Conservation (phyloP, 768 basidiomycete species). For the Chalciporus pseudorubinellus region DNA sequence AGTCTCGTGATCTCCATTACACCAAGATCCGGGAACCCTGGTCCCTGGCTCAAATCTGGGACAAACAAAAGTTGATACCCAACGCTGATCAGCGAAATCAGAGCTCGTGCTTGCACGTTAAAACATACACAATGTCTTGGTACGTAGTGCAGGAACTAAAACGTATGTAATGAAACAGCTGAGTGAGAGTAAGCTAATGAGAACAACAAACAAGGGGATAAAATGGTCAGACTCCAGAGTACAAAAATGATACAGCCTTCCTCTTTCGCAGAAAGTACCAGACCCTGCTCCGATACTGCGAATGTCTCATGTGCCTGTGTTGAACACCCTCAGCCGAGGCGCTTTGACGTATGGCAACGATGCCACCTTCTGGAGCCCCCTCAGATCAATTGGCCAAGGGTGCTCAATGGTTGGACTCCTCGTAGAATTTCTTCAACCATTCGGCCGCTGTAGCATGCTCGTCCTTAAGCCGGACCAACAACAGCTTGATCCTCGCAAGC, state of each 20-base stretch:
- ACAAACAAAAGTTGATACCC: too few species aligned
- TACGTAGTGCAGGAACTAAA: constrained; percentile 17
- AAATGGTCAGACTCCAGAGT: constrained; percentile 24
- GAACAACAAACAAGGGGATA: constrained; percentile 14
- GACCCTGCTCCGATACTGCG: constrained; percentile 14
- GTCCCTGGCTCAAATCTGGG: background rate
- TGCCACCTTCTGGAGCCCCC: constrained; percentile 2
- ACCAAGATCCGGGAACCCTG: constrained; percentile 11
- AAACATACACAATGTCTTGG: constrained; percentile 23
- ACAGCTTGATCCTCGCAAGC: constrained; percentile 50
- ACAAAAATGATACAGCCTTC: constrained; percentile 25
- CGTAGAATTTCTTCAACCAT: constrained; percentile 52
- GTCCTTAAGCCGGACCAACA: constrained; percentile 57
- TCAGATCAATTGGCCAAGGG: background rate
- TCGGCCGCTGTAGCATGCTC: constrained; percentile 69
- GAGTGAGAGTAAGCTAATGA: constrained; percentile 19
- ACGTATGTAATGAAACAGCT: constrained; percentile 21
- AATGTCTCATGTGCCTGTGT: constrained; percentile 11
- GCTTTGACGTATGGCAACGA: constrained; percentile 14
- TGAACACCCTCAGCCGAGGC: constrained; percentile 4
- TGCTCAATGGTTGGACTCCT: constrained; percentile 3
- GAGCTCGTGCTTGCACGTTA: constrained; percentile 21
- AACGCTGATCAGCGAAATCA: too few species aligned
- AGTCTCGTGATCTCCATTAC: constrained; percentile 11
- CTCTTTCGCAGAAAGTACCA: constrained; percentile 18